Evolutionary conservation across 75 land plant genomes (phyloP).

Genomic region (Cunninghamia lanceolata): DNA sequence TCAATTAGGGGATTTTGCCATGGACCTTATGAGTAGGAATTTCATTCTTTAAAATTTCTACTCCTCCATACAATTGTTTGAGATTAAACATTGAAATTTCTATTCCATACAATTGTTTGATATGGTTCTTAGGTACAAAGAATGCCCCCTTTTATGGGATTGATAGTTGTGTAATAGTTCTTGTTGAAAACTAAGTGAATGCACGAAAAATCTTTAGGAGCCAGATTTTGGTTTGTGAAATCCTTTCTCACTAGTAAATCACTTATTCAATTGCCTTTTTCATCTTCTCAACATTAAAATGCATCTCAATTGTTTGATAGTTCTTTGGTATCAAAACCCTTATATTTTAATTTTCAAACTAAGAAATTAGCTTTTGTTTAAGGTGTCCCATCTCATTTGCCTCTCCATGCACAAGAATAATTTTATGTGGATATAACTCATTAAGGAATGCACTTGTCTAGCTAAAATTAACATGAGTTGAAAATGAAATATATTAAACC

Average conservation of each 20-base stretch:
- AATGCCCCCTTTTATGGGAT: conserved; percentile 86
- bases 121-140: conserved; percentile 63
- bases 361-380: conserved; percentile 71
- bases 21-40: conserved; percentile 70
- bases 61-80: too few relatives aligned
- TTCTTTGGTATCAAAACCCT: conserved; percentile 85
- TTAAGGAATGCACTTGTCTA: conserved; percentile 89
- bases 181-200: conserved; percentile 85
- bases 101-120: conserved; percentile 89
- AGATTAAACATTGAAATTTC: conserved; percentile 49
- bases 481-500: conserved; percentile 93
- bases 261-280: conserved; percentile 71
- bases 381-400: conserved; percentile 94
- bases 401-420: conserved; percentile 95
- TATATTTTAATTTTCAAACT: conserved; percentile 77
- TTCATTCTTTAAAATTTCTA: too few relatives aligned
- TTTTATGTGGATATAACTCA: conserved; percentile 86
- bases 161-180: conserved; percentile 78
- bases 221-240: conserved; percentile 94
- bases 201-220: conserved; percentile 88
- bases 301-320: conserved; percentile 94
- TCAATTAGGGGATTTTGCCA: conserved; percentile 43
- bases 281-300: conserved; percentile 88
- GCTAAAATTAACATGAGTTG: conserved; percentile 90
- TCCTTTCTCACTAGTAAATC: conserved; percentile 88